These are phyloP conservation scores for Sphaerobolus stellatus DNA, from an alignment of 1,284 basidiomycete species.

Conservation along the genomic window DNA sequence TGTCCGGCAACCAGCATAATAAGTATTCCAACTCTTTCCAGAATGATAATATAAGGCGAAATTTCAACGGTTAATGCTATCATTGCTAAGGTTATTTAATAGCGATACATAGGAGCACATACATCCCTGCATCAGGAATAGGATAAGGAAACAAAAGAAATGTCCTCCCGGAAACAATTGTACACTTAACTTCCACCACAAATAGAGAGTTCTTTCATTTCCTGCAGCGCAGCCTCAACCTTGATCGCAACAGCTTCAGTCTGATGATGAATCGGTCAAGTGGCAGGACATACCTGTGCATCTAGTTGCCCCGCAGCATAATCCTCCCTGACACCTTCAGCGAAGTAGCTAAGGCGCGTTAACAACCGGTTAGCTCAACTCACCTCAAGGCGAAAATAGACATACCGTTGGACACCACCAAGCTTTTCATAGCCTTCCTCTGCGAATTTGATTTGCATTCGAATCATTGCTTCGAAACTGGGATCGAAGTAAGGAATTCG, in stretches of 20 bases:
- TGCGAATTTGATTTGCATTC: slow-evolving; percentile 95
- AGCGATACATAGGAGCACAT: too few relatives aligned
- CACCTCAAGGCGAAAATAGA: background rate
- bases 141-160: too few relatives aligned
- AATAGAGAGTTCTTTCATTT: slow-evolving; percentile 96
- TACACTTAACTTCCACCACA: slow-evolving; percentile 65
- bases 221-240: slow-evolving; percentile 91
- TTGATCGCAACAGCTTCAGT: too few relatives aligned
- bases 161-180: too few relatives aligned
- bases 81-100: too few relatives aligned
- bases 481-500: slow-evolving; percentile 98
- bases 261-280: too few relatives aligned
- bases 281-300: slow-evolving; percentile 76
- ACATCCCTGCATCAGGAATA: too few relatives aligned
- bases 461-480: slow-evolving; percentile 98
- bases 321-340: slow-evolving; percentile 88
- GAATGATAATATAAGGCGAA: too few relatives aligned
- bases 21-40: too few relatives aligned
- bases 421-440: slow-evolving; percentile 99
- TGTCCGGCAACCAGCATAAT: too few relatives aligned
- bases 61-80: too few relatives aligned
- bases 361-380: background rate
- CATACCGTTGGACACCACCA: slow-evolving; percentile 86
- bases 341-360: slow-evolving; percentile 76
- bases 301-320: slow-evolving; percentile 97